Conservation (phyloP, 140 eudicot species). For the Stevia rebaudiana region DNA sequence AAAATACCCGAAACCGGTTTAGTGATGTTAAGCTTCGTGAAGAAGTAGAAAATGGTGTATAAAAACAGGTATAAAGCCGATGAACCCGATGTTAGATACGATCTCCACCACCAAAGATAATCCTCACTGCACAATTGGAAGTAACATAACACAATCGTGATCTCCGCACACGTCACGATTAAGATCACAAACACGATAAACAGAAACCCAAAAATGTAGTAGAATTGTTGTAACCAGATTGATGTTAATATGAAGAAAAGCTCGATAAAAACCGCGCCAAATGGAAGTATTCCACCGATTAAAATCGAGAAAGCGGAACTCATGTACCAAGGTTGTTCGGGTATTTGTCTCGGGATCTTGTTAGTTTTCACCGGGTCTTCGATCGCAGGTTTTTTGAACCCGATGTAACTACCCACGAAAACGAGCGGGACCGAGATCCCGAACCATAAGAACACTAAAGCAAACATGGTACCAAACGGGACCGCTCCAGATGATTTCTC, state of each 20-base stretch:
- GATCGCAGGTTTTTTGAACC: constrained; percentile 43
- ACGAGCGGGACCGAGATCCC: constrained; percentile 66
- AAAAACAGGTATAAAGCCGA: constrained; percentile 46
- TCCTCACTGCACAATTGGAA: constrained; percentile 59
- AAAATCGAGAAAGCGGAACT: constrained; percentile 44
- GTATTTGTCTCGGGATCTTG: constrained; percentile 56
- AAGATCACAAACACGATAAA: constrained; percentile 45
- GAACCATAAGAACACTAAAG: constrained; percentile 54
- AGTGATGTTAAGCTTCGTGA: constrained; percentile 51
- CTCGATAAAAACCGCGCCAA: constrained; percentile 59
- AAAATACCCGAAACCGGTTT: constrained; percentile 47
- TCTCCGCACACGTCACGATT: constrained; percentile 50
- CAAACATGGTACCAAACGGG: constrained; percentile 60
- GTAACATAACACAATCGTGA: constrained; percentile 50
- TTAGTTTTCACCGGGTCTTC: constrained; percentile 60
- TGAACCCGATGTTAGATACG: constrained; percentile 47
- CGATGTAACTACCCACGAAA: constrained; percentile 51
- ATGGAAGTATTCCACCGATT: constrained; percentile 55
- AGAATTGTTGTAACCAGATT: constrained; percentile 54
- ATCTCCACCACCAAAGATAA: constrained; percentile 57
- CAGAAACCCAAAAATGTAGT: constrained; percentile 51
- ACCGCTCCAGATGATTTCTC: constrained; percentile 70
- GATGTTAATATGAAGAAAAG: constrained; percentile 51
- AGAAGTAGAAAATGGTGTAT: constrained; percentile 43
- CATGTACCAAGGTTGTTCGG: constrained; percentile 63